Base-by-base conservation (phyloP, 495 filamentous ascomycete genomes). In the Trichoderma parareesei region DNA sequence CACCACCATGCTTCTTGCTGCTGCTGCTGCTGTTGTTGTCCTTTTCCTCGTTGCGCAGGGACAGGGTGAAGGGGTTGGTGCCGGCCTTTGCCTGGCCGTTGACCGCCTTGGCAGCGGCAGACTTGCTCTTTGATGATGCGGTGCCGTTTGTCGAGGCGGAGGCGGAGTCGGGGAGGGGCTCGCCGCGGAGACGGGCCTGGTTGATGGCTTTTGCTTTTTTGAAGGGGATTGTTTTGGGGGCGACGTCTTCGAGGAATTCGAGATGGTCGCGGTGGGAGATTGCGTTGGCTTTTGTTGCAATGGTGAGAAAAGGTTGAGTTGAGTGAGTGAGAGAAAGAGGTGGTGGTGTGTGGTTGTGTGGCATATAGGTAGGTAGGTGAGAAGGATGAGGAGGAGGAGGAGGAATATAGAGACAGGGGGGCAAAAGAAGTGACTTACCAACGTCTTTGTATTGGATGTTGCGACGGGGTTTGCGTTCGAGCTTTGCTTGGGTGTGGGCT, bases 381-480 rank as follows among this genome's bases (percentile, higher is more conserved):
- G n/a, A n/a, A n/a, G n/a, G n/a, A n/a, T n/a, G 53, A 46, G 55
- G 20, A 49, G 5, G 14, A 18, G 42, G 18, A 62, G 44, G 20
- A 35, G 20, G 40, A 43, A 3, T 7, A 61, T 2, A 16, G 33
- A 27, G 11, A 2, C 38, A 43, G 9, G 13, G 35, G 4, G n/a
- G 7, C 43, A 67, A 37, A 70, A 63, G 42, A 64, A 49, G 48
- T 9, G 20, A 64, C 67, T 37, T 76, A 93, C 89, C 88, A 16
- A 98, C 80, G 75, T 98, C 94, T 74, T 90, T 92, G 82, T 98
- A 98, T 74, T 98, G 95, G 68, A 98, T 87, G 65, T 93, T 96
- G 68, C 93, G 87, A 46, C 94, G 84, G 38, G 93, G 93, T 75
- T 97, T 97, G 64, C 88, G 82, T 73, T 97, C 94, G 5, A 90